phyloP scores from a whole-genome alignment of 345 rosid species.

The Atalantia buxifolia region DNA sequence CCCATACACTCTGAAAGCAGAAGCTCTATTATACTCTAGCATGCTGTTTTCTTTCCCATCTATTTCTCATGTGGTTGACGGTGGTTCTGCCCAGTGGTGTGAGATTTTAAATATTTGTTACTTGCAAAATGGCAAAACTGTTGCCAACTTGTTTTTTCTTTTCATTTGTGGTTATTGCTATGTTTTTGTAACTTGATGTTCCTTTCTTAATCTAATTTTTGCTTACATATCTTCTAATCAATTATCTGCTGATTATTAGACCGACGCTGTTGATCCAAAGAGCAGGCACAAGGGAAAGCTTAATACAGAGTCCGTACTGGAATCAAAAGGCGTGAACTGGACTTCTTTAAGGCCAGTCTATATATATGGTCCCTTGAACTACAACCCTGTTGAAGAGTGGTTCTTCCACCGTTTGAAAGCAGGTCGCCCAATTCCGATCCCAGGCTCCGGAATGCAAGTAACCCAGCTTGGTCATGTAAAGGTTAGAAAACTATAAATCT shows the following conservation, averaged over 20 bases:
- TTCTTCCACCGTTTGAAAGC: conserved; percentile 95
- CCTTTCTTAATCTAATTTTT: background rate
- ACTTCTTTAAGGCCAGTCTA: conserved; percentile 93
- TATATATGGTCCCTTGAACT: conserved; percentile 95
- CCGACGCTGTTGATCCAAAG: conserved; percentile 93
- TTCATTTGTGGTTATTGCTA: background rate
- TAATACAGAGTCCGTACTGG: conserved; percentile 68
- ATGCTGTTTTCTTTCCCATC: background rate
- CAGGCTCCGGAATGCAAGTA: conserved; percentile 76
- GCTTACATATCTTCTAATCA: conserved; percentile 1
- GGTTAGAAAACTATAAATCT: conserved; percentile 38
- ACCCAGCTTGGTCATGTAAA: conserved; percentile 96
- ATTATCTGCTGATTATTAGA: conserved; percentile 29
- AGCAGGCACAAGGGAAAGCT: conserved; percentile 99
- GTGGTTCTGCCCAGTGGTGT: background rate
- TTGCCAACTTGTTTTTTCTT: background rate
- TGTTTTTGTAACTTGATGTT: background rate
- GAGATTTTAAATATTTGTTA: background rate
- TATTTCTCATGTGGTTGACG: background rate
- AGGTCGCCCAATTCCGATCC: conserved; percentile 90
- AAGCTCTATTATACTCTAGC: background rate
- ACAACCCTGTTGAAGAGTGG: conserved; percentile 99
- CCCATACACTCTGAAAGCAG: background rate
- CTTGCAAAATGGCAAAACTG: background rate
- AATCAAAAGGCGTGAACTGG: conserved; percentile 77